A percentile compares a stretch with the other conserved stretches of the same genome.
Conservation (phyloP, 2,329 filamentous ascomycete species). For the Pestalotiopsis sp. region DNA sequence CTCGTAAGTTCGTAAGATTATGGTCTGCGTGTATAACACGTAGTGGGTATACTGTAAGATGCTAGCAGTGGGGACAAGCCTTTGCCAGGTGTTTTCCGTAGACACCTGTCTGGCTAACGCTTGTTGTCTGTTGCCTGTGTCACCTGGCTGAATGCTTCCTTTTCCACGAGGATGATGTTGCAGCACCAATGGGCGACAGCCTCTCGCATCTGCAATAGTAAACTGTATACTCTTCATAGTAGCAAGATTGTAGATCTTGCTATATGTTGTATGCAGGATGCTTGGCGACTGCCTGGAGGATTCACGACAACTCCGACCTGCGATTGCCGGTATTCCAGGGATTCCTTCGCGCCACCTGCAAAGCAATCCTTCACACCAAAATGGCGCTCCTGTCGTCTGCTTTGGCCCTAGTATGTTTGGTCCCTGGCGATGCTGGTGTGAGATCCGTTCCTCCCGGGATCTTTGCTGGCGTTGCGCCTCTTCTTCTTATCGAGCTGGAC, state of each 20-base stretch:
- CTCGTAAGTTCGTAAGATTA: neutral
- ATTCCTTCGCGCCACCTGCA: neutral
- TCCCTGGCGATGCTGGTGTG: neutral
- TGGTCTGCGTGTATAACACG: neutral
- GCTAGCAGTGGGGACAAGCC: neutral
- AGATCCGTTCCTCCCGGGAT: neutral
- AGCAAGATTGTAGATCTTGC: neutral
- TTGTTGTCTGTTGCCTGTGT: no score
- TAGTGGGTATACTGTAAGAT: neutral
- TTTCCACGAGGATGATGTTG: neutral
- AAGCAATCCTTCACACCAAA: neutral
- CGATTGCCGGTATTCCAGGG: neutral
- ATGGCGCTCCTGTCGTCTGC: neutral
- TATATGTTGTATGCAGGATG: neutral
- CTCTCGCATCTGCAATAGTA: neutral
- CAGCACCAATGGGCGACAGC: neutral
- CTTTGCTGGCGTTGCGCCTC: neutral
- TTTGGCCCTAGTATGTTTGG: neutral
- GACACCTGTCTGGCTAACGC: no score
- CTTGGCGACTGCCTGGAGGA: neutral
- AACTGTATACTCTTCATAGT: neutral
- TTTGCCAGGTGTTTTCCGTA: neutral
- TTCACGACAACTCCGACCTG: neutral
- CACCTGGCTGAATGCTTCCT: no score
- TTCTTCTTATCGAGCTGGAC: neutral